Percentiles rank a stretch among this genome's conserved stretches.
These are phyloP conservation scores for Cyamopsis tetragonoloba DNA, from an alignment of 306 rosid species.

Conservation along the genomic window DNA sequence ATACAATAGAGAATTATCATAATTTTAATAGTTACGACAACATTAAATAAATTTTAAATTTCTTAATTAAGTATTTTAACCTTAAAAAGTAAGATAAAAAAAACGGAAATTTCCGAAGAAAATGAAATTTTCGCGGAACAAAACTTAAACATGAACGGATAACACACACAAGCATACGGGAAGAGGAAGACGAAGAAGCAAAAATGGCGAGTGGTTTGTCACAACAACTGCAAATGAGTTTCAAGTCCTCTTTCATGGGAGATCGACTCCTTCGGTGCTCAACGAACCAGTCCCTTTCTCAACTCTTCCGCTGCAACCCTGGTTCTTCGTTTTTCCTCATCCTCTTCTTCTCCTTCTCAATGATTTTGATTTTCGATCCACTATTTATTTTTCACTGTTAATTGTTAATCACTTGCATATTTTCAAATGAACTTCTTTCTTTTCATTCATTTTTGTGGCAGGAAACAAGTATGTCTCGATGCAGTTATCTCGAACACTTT, in stretches of 20 bases:
- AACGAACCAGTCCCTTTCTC: constrained; percentile 45
- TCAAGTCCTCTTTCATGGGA: constrained; percentile 45
- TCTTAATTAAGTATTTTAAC: no score
- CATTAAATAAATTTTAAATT: no score
- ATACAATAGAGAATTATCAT: no score
- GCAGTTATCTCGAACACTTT: constrained; percentile 69
- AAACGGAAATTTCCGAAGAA: not conserved
- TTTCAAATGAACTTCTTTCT: no score
- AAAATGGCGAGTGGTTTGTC: constrained; percentile 36
- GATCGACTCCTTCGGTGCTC: constrained; percentile 42
- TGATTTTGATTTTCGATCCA: not conserved
- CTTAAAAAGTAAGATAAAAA: not conserved
- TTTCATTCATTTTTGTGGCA: constrained; percentile 5
- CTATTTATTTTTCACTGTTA: not conserved
- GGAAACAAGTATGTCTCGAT: constrained; percentile 62
- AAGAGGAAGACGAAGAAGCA: not conserved
- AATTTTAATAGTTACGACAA: no score
- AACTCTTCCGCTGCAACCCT: constrained; percentile 41
- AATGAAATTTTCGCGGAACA: not conserved
- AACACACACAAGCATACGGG: not conserved
- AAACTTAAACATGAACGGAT: not conserved
- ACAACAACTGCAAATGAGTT: constrained; percentile 38
- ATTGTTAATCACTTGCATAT: not conserved
- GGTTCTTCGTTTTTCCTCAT: constrained; percentile 27
- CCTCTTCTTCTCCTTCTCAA: not conserved